Conservation (phyloP, 1,284 basidiomycete species). For the Wolfiporia cocos region DNA sequence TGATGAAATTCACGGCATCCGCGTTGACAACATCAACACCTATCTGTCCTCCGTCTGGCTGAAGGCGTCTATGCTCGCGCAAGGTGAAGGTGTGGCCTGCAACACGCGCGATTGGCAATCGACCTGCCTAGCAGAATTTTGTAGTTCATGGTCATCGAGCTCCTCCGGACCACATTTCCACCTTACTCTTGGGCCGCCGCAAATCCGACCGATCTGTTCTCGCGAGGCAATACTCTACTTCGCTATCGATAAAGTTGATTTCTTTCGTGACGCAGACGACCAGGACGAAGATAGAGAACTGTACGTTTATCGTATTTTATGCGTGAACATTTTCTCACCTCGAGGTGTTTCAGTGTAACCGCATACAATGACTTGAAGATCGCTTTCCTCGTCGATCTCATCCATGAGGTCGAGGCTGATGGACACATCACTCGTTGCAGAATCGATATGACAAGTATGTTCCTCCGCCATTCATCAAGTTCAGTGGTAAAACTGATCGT, state of each 20-base stretch:
- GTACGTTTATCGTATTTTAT: slow-evolving; percentile 10
- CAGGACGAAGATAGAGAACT: slow-evolving; percentile 16
- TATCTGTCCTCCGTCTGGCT: slow-evolving; percentile 27
- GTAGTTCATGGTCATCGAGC: slow-evolving; percentile 14
- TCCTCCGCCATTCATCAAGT: not conserved
- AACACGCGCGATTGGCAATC: slow-evolving; percentile 10
- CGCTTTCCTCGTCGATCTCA: slow-evolving; percentile 24
- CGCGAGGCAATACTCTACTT: slow-evolving; percentile 27
- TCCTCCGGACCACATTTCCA: slow-evolving; percentile 19
- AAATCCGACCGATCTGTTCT: slow-evolving; percentile 25
- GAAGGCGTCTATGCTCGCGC: slow-evolving; percentile 23
- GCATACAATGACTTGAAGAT: slow-evolving; percentile 25
- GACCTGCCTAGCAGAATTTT: slow-evolving; percentile 23
- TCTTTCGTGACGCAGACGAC: no score
- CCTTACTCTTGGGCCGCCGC: slow-evolving; percentile 23
- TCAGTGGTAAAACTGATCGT: no score
- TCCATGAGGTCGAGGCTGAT: slow-evolving; percentile 15
- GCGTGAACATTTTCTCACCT: not conserved
- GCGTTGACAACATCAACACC: slow-evolving; percentile 25
- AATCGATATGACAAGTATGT: slow-evolving; percentile 23
- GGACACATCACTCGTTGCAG: slow-evolving; percentile 18
- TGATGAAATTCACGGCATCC: slow-evolving; percentile 20
- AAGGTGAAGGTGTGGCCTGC: slow-evolving; percentile 6
- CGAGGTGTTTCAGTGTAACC: slow-evolving; percentile 8
- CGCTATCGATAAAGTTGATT: slow-evolving; percentile 22